Evolutionary conservation across 2,329 filamentous ascomycete species (phyloP), one percentile per base, ranked within the genome.

Genomic region (Talaromyces rugulosus): DNA sequence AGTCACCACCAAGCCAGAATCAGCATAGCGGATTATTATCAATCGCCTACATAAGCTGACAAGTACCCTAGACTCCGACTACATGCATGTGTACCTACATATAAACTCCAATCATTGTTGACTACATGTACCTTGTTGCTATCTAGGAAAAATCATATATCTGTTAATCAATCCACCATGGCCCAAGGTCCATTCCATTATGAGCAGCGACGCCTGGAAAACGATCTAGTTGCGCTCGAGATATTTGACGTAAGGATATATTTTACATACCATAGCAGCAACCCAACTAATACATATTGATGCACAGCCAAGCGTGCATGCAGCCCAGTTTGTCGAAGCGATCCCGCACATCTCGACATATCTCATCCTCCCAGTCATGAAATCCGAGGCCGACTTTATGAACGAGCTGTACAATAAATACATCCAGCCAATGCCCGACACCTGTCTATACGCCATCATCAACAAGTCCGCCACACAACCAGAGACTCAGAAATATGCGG

Each of bases 151-250:
- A n/a, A 16, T n/a, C 4, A 47, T 47, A 18, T 4, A 27, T 36
- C n/a, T 12, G 4, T 23, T 4, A n/a, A 18, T 27, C n/a, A 27
- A 12, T 12, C 51, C 31, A 59, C 54, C 51, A 64, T 64, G 62
- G n/a, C 62, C 18, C 16, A 59, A 23, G 42, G 42, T 23, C 42
- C 42, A 5, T 60, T 62, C 52, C 27, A 50, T 30, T 62, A 64
- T n/a, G 56, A 62, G 42, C 56, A 62, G 34, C 60, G 60, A 40
- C 34, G 42, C 56, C 23, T 64, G 27, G 62, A 62, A 53, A 62
- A 62, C 40, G 60, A 64, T 28, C 56, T 56, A 12, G 52, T 64
- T 16, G 28, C 40, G 27, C 30, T 64, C 14, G 62, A 59, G 11
- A 52, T 54, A 50, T 64, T 64, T 30, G 52, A 62, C 36, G 62